Conservation (phyloP, 2,329 filamentous ascomycete species). For the Xenoacremonium recifei region DNA sequence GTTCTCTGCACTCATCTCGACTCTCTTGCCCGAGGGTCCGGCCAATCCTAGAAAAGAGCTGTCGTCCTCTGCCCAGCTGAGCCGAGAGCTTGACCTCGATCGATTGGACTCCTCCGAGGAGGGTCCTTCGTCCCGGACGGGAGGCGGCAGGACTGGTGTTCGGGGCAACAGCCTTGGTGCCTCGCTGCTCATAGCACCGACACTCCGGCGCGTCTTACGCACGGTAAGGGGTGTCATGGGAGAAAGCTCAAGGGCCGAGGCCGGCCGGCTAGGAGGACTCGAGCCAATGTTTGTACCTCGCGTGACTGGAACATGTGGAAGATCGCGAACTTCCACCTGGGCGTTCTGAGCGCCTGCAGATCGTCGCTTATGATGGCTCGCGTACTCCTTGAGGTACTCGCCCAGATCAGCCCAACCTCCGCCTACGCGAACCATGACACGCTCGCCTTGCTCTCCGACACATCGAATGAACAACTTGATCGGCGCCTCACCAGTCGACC, state of each 20-base stretch:
- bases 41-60: constrained; percentile 64
- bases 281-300: constrained; percentile 34
- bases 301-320: constrained; percentile 33
- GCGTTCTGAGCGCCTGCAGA: constrained; percentile 46
- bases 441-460: constrained; percentile 84
- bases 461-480: constrained; percentile 94
- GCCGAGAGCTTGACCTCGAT: constrained; percentile 52
- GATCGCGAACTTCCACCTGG: constrained; percentile 59
- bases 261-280: constrained; percentile 40
- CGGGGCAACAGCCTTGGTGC: constrained; percentile 35
- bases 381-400: constrained; percentile 93
- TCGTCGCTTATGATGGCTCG: constrained; percentile 82
- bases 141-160: constrained; percentile 39
- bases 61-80: constrained; percentile 60
- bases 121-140: constrained; percentile 37
- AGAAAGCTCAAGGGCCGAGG: constrained; percentile 35
- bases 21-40: constrained; percentile 64
- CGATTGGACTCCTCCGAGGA: constrained; percentile 43
- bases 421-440: constrained; percentile 96
- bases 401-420: constrained; percentile 98
- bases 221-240: constrained; percentile 51
- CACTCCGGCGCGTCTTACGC: constrained; percentile 52
- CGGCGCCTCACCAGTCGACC: constrained; percentile 78
- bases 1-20: constrained; percentile 69
- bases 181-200: constrained; percentile 34